Evolutionary conservation across 1,284 basidiomycete genomes (phyloP).

Genomic region (Inonotus hispidus): DNA sequence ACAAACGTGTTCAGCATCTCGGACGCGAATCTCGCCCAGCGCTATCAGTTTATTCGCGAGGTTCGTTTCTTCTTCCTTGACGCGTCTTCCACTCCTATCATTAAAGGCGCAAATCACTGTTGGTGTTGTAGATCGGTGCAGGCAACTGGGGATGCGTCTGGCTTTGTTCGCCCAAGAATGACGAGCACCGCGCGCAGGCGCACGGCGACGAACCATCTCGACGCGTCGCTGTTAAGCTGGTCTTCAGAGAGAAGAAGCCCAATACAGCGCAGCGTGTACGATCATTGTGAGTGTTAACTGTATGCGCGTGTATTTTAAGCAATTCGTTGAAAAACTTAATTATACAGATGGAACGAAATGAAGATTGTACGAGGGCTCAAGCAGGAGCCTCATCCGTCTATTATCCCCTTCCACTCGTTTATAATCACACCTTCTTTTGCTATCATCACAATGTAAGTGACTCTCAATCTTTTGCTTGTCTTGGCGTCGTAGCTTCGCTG

Average conservation of each 20-base stretch:
- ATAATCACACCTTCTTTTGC: slow-evolving; percentile 88
- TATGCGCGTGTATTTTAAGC: neutral
- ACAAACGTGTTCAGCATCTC: slow-evolving; percentile 50
- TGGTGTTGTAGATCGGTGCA: slow-evolving; percentile 59
- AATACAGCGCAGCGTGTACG: slow-evolving; percentile 83
- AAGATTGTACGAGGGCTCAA: slow-evolving; percentile 82
- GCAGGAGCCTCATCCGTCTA: slow-evolving; percentile 79
- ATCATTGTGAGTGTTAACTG: slow-evolving; percentile 57
- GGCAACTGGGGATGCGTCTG: slow-evolving; percentile 87
- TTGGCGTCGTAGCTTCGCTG: no score
- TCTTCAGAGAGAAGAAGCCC: slow-evolving; percentile 71
- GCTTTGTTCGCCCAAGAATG: slow-evolving; percentile 59
- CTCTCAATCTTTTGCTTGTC: neutral
- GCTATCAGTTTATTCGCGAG: slow-evolving; percentile 71
- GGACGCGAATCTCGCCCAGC: slow-evolving; percentile 60
- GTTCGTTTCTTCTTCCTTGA: slow-evolving; percentile 32
- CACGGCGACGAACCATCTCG: slow-evolving; percentile 12
- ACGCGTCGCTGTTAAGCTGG: slow-evolving; percentile 82
- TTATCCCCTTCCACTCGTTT: slow-evolving; percentile 89
- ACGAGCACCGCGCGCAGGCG: slow-evolving; percentile 24
- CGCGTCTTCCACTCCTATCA: slow-evolving; percentile 2
- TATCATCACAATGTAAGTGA: slow-evolving; percentile 76
- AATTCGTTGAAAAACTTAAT: neutral
- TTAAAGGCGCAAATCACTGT: slow-evolving; percentile 1
- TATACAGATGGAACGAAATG: slow-evolving; percentile 87